A percentile compares a stretch with the other conserved stretches of the same genome.
Evolutionary conservation across 352 stramenopile species (phyloP).

Genomic region (Phytophthora constricta): DNA sequence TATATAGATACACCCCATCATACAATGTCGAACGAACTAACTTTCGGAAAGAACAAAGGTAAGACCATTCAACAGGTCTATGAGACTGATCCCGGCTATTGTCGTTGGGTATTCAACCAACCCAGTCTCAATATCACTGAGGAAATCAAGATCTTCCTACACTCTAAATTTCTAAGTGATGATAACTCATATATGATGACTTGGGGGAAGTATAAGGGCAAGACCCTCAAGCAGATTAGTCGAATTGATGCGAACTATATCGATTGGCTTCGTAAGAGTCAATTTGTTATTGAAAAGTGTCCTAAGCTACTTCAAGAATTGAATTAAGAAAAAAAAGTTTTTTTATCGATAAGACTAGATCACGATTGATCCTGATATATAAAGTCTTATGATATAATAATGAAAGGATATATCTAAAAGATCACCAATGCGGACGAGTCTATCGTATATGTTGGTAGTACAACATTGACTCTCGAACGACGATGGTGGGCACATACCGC

Average conservation of each 20-base stretch:
- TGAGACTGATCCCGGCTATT: background rate
- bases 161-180: conserved; percentile 1
- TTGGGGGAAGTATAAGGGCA: conserved; percentile 16
- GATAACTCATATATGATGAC: conserved; percentile 18
- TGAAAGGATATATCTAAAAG: conserved; percentile 29
- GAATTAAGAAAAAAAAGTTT: conserved; percentile 1
- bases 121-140: conserved; percentile 13
- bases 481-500: background rate
- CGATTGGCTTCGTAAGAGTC: background rate
- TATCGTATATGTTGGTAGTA: conserved; percentile 26
- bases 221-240: conserved; percentile 8
- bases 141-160: conserved; percentile 18
- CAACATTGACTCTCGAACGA: background rate
- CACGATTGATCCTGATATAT: conserved; percentile 23
- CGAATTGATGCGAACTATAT: background rate
- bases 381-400: conserved; percentile 22
- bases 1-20: background rate
- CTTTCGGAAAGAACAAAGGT: background rate
- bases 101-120: no score
- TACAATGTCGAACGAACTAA: background rate
- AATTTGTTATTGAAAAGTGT: conserved; percentile 10
- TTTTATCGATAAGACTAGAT: conserved; percentile 2
- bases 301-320: background rate
- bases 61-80: background rate
- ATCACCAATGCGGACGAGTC: conserved; percentile 19